Percentiles rank a stretch among this genome's conserved stretches.
Evolutionary conservation across 2,329 filamentous ascomycete genomes (phyloP).

Genomic region (Ophiostoma himal-ulmi): DNA sequence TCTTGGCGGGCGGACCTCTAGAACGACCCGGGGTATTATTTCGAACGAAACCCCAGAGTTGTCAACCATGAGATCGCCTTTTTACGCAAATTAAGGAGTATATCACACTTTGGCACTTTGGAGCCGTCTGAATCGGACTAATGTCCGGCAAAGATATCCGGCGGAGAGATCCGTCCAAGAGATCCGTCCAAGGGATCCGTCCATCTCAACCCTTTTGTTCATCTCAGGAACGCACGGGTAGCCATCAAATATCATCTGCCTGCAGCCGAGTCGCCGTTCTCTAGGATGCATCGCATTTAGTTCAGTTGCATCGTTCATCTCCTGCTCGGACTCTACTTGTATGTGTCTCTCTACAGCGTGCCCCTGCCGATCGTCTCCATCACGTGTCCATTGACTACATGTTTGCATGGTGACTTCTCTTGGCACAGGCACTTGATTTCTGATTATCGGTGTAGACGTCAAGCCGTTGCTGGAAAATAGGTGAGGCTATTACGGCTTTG

Average conservation of each 20-base stretch:
- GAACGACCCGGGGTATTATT: not conserved
- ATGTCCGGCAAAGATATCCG: not conserved
- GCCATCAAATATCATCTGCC: not conserved
- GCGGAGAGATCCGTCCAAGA: not conserved
- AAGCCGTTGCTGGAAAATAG: not conserved
- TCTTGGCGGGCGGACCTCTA: not conserved
- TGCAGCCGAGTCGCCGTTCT: not conserved
- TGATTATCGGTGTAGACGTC: not conserved
- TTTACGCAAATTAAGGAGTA: not conserved
- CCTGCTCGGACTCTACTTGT: not conserved
- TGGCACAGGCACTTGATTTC: not conserved
- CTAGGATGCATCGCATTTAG: not conserved
- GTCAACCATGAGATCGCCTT: not conserved
- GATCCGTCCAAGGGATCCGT: not conserved
- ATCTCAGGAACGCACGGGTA: not conserved
- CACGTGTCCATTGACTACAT: not conserved
- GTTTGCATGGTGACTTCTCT: not conserved
- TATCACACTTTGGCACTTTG: not conserved
- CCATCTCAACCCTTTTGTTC: not conserved
- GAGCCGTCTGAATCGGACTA: not conserved
- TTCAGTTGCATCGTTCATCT: not conserved
- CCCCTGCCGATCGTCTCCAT: slow-evolving; percentile 5
- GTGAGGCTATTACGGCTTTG: not conserved
- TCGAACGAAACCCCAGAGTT: not conserved
- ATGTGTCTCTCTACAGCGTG: not conserved